Percentiles rank a stretch among this genome's conserved stretches.
phyloP scores from a whole-genome alignment of 2,329 filamentous ascomycete species.

The Fusarium scirpi region DNA sequence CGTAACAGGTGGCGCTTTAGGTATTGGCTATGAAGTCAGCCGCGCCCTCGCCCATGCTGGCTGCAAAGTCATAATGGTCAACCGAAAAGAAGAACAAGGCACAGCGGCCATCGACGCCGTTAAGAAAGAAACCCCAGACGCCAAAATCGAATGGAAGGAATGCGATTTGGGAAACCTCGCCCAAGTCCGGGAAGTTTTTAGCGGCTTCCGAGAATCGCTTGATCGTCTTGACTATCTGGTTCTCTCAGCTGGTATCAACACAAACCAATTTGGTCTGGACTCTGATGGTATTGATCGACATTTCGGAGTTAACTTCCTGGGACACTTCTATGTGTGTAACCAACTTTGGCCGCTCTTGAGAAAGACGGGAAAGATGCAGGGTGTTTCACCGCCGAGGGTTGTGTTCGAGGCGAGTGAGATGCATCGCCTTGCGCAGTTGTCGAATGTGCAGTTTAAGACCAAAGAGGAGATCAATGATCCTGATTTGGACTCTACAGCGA shows the following conservation, averaged over 20 bases:
- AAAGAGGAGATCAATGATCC: slow-evolving; percentile 59
- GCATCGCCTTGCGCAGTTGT: slow-evolving; percentile 54
- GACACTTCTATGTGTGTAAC: slow-evolving; percentile 55
- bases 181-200: slow-evolving; percentile 48
- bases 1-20: slow-evolving; percentile 54
- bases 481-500: slow-evolving; percentile 48
- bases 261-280: slow-evolving; percentile 53
- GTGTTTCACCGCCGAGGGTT: slow-evolving; percentile 53
- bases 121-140: slow-evolving; percentile 40
- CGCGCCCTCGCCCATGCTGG: slow-evolving; percentile 51
- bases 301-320: slow-evolving; percentile 60
- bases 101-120: slow-evolving; percentile 47
- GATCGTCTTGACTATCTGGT: slow-evolving; percentile 58
- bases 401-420: slow-evolving; percentile 57
- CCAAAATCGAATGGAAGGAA: slow-evolving; percentile 53
- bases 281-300: slow-evolving; percentile 57
- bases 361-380: slow-evolving; percentile 54
- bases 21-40: slow-evolving; percentile 55
- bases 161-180: slow-evolving; percentile 53
- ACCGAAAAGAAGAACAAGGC: slow-evolving; percentile 51
- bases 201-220: slow-evolving; percentile 50
- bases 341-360: slow-evolving; percentile 57
- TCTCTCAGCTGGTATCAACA: slow-evolving; percentile 58
- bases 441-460: slow-evolving; percentile 53
- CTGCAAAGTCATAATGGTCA: slow-evolving; percentile 54